A percentile compares a stretch with the other conserved stretches of the same genome.
These are phyloP conservation scores for Coniferiporia sulphurascens DNA, from an alignment of 1,284 basidiomycete genomes.

Conservation along the genomic window DNA sequence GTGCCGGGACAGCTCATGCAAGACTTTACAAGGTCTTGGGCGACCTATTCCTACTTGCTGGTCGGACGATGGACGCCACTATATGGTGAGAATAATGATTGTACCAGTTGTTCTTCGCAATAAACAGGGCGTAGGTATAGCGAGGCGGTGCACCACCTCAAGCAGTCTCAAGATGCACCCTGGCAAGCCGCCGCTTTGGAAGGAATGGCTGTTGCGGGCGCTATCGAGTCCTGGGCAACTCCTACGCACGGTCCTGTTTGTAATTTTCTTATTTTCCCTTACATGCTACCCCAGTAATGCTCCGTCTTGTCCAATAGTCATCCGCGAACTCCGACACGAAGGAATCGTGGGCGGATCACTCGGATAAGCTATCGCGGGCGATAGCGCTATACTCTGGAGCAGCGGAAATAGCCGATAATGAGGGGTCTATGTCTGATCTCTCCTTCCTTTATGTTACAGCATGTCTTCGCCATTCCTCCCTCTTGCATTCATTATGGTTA, in stretches of 20 bases:
- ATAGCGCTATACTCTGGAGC: constrained; percentile 57
- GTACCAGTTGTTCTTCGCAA: constrained; percentile 9
- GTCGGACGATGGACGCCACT: constrained; percentile 73
- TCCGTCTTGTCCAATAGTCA: constrained; percentile 28
- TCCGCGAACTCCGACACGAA: constrained; percentile 39
- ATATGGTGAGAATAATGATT: constrained; percentile 52
- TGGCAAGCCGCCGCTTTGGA: constrained; percentile 89
- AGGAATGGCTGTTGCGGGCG: constrained; percentile 69
- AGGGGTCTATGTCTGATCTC: constrained; percentile 54
- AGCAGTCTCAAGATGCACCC: constrained; percentile 64
- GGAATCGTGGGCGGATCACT: constrained; percentile 66
- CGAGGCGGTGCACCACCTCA: constrained; percentile 74
- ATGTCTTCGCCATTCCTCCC: constrained; percentile 61
- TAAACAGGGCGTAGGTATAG: constrained; percentile 59
- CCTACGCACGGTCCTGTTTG: constrained; percentile 62
- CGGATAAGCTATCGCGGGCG: constrained; percentile 66
- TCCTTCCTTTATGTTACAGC: constrained; percentile 62
- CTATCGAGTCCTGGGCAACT: constrained; percentile 81
- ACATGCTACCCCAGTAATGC: constrained; percentile 20
- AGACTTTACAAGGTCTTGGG: constrained; percentile 84
- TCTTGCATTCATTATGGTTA: constrained; percentile 77
- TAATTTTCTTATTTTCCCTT: constrained; percentile 20
- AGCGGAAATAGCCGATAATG: constrained; percentile 44
- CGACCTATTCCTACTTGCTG: constrained; percentile 82
- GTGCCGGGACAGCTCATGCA: constrained; percentile 60